A percentile compares a stretch with the other conserved stretches of the same genome.
These are phyloP conservation scores for Pseudocercospora fuligena DNA, from an alignment of 2,329 filamentous ascomycete species.

Conservation along the genomic window DNA sequence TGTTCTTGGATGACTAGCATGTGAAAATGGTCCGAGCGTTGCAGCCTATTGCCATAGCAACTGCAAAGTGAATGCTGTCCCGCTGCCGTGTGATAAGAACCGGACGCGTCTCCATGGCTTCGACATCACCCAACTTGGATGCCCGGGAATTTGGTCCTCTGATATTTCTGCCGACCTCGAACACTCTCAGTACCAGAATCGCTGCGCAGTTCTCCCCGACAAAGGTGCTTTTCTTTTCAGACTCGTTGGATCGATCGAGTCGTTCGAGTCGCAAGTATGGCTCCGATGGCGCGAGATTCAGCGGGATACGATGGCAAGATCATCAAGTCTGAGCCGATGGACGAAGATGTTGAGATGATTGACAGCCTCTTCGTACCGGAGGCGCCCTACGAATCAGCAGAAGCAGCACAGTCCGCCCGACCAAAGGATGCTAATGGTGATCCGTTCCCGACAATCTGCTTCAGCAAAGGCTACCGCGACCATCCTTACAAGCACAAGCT, in stretches of 20 bases:
- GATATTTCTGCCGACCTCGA: not conserved
- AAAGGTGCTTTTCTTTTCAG: not conserved
- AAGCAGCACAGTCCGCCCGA: not conserved
- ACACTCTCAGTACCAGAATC: not conserved
- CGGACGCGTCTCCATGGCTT: not conserved
- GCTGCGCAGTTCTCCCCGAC: too few species aligned
- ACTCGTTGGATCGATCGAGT: rapidly evolving
- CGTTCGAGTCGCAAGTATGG: not conserved
- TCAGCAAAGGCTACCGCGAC: conserved; percentile 1
- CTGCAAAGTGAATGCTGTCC: not conserved
- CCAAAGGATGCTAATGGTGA: conserved; percentile 12
- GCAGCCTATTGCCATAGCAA: not conserved
- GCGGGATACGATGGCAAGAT: too few species aligned
- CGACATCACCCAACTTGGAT: not conserved
- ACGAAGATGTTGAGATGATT: not conserved
- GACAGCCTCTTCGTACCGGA: not conserved
- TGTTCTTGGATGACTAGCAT: too few species aligned
- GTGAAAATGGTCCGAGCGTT: not conserved
- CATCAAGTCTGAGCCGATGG: not conserved
- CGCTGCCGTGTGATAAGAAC: not conserved
- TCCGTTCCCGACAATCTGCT: conserved; percentile 14
- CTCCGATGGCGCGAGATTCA: too few species aligned
- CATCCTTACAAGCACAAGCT: conserved; percentile 19
- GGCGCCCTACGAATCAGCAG: not conserved
- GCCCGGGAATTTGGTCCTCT: not conserved